Evolutionary conservation across 768 basidiomycete genomes (phyloP).

Genomic region (Mycena indigotica): DNA sequence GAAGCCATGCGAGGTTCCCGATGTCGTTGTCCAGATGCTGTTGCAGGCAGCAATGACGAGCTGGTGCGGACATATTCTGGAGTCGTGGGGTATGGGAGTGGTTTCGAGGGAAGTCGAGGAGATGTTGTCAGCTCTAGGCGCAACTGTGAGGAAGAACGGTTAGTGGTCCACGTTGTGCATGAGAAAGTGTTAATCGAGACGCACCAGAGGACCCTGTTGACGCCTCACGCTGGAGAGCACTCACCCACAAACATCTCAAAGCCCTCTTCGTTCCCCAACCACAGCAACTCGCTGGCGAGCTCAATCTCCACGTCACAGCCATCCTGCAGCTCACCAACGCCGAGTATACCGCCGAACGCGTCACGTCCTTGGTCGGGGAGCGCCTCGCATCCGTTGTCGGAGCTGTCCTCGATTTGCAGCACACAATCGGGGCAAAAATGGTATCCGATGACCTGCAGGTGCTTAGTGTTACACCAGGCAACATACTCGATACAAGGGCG

Average conservation of each 20-base stretch:
- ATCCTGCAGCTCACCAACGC: background rate
- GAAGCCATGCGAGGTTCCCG: background rate
- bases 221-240: background rate
- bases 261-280: background rate
- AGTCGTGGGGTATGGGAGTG: background rate
- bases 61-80: background rate
- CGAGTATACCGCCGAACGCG: background rate
- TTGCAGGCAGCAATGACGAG: background rate
- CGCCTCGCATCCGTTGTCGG: background rate
- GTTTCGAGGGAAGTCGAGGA: background rate
- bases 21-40: background rate
- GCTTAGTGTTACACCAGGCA: background rate
- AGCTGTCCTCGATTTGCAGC: slow-evolving; percentile 7
- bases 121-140: background rate
- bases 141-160: background rate
- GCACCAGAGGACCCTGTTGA: background rate
- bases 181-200: background rate
- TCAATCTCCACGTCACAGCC: background rate
- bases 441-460: slow-evolving; percentile 15
- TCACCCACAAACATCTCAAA: background rate
- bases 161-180: too few species aligned
- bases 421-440: slow-evolving; percentile 7
- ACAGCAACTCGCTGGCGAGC: background rate
- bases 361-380: slow-evolving; percentile 2
- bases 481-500: slow-evolving; percentile 1